A percentile compares a stretch with the other conserved stretches of the same genome.
These are phyloP conservation scores for Zygosaccharomyces bailii DNA, from an alignment of 805 yeast genomes.

Conservation along the genomic window DNA sequence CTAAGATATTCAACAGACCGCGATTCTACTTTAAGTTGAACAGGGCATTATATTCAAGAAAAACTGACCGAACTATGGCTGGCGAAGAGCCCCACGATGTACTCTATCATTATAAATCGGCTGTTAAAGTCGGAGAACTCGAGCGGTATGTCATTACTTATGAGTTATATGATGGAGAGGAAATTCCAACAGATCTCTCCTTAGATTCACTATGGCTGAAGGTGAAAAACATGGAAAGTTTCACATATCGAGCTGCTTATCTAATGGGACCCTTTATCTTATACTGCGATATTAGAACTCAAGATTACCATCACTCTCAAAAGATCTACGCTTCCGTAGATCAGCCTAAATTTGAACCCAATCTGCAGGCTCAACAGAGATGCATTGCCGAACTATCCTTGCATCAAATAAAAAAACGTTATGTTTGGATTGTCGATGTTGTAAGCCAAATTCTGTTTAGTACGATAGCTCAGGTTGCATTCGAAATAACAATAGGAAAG, in stretches of 20 bases:
- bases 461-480: slow-evolving; percentile 55
- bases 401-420: slow-evolving; percentile 55
- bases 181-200: slow-evolving; percentile 27
- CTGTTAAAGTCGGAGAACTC: slow-evolving; percentile 57
- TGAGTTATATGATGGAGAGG: slow-evolving; percentile 38
- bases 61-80: slow-evolving; percentile 3
- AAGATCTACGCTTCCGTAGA: slow-evolving; percentile 64
- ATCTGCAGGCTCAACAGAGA: slow-evolving; percentile 63
- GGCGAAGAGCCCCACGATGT: slow-evolving; percentile 14
- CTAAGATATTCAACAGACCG: neutral
- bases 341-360: slow-evolving; percentile 73
- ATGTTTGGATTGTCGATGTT: slow-evolving; percentile 70
- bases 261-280: slow-evolving; percentile 73
- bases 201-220: slow-evolving; percentile 47
- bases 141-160: slow-evolving; percentile 54
- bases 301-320: slow-evolving; percentile 50
- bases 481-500: slow-evolving; percentile 55
- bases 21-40: neutral
- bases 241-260: slow-evolving; percentile 57
- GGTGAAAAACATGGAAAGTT: slow-evolving; percentile 56
- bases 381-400: slow-evolving; percentile 58
- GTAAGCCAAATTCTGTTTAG: slow-evolving; percentile 69
- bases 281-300: slow-evolving; percentile 63
- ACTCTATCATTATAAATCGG: slow-evolving; percentile 39
- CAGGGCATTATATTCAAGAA: neutral